Base-by-base conservation (phyloP, 345 rosid species). In the Aethionema arabicum region DNA sequence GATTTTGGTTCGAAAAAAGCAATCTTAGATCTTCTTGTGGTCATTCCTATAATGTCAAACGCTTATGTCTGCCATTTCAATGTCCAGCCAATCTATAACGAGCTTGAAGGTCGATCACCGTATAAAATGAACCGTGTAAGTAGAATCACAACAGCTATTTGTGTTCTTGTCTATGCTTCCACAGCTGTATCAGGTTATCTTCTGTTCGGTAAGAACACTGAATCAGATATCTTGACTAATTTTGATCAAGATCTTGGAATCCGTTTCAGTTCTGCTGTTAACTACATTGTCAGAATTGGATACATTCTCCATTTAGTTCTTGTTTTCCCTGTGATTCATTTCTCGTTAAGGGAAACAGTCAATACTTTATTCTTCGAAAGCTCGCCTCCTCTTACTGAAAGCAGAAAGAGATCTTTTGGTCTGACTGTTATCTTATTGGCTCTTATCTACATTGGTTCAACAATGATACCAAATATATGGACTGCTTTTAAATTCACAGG, bases 401-500 rank as follows among this genome's bases (percentile, higher is more conserved):
- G 90, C 77, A 82, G 80, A 71, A 87, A 76, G 76, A 83, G 96
- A 71, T 90, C 87, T 46, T 70, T 93, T 67, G 78, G 70, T 5
- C 78, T 93, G 2, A 93, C 97, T 2, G 79, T 49, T 12, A 66
- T 84, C 16, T 76, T 93, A 63, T 55, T 93, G 57, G 75, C 61
- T 12, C 75, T 80, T 32, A 83, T 85, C 41, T 93, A 81, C 72
- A 61, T 93, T 0, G 97, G 91, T 37, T 93, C 99, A 5, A 87
- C 97, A 8, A 79, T 85, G 91, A 81, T 90, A 63, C 99, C 99
- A 6, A 93, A 80, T 49, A 93, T 93, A 68, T 93, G 99, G 99
- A 87, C 88, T 0, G 99, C 97, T 43, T 93, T 93, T 72, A 93
- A 93, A 72, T 93, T 90, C 70, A 93, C 99, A 0, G 99, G 99